Conservation (phyloP, 176 grass and related monocot genomes). For the Tillandsia leiboldiana region DNA sequence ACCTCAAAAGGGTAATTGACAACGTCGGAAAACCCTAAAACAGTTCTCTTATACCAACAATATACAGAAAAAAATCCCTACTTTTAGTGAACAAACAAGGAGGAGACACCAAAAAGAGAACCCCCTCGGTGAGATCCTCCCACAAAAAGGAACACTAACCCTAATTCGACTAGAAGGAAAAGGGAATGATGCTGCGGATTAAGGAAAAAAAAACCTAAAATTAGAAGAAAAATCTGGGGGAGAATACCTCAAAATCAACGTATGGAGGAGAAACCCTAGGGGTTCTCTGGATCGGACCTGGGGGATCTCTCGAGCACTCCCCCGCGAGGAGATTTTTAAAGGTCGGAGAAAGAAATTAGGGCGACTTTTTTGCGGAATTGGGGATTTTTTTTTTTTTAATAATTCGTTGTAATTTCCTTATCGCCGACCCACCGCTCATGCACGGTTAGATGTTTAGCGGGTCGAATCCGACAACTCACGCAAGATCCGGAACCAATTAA, state of each 20-base stretch:
- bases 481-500: no score
- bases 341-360: background rate
- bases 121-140: background rate
- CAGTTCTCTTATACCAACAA: slow-evolving; percentile 7
- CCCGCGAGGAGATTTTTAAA: background rate
- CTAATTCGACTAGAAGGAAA: background rate
- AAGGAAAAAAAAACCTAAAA: background rate
- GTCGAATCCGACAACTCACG: no score
- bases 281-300: slow-evolving; percentile 1
- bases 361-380: no score
- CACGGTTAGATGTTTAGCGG: no score
- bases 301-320: slow-evolving; percentile 1
- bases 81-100: slow-evolving; percentile 7
- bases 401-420: no score
- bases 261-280: slow-evolving; percentile 10
- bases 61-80: slow-evolving; percentile 3
- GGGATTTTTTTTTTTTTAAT: no score
- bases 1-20: background rate
- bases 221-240: slow-evolving; percentile 3
- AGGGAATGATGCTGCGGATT: background rate
- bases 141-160: slow-evolving; percentile 15
- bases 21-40: slow-evolving; percentile 11
- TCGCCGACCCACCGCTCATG: no score
- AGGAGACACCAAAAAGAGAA: slow-evolving; percentile 1
- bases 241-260: slow-evolving; percentile 22